Conservation (phyloP, 495 filamentous ascomycete genomes). For the Lasiosphaeria ovina region DNA sequence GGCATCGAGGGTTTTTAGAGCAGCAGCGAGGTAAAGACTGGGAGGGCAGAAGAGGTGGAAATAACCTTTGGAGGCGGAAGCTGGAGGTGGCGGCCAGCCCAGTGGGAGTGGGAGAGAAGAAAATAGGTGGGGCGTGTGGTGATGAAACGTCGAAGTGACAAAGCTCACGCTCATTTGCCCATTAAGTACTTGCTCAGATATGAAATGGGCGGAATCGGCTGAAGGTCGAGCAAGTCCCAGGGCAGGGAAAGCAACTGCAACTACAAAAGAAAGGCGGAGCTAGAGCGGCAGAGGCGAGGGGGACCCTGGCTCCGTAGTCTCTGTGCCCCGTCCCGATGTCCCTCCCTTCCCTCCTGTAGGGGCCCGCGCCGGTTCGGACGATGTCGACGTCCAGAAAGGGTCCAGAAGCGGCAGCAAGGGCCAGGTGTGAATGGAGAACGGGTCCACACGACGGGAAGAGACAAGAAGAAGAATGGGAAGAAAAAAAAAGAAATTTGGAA, state of each 20-base stretch:
- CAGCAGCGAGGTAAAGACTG: conserved; percentile 17
- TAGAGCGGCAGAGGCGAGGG: conserved; percentile 33
- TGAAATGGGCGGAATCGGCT: conserved; percentile 28
- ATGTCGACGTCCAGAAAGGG: conserved; percentile 5
- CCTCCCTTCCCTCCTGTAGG: conserved; percentile 14
- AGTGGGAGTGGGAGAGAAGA: conserved; percentile 38
- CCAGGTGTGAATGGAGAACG: conserved; percentile 12
- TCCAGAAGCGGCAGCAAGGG: conserved; percentile 15
- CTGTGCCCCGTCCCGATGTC: conserved; percentile 28
- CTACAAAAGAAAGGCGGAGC: conserved; percentile 29
- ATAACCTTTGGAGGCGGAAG: conserved; percentile 51
- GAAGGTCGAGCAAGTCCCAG: conserved; percentile 21
- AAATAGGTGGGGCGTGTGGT: conserved; percentile 46
- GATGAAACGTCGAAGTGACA: conserved; percentile 51
- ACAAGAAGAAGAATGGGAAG: conserved; percentile 1
- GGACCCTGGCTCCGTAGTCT: conserved; percentile 29
- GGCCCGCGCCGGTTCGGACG: conserved; percentile 18
- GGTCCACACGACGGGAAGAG: conserved; percentile 12
- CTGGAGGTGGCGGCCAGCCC: conserved; percentile 54
- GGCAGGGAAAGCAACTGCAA: conserved; percentile 15
- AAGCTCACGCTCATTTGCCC: conserved; percentile 49
- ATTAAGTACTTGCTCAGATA: conserved; percentile 35
- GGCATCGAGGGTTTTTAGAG: conserved; percentile 16
- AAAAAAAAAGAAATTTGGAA: conserved; percentile 25
- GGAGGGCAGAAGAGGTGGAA: conserved; percentile 38